Base-by-base conservation (phyloP, 352 stramenopile genomes). In the Poterioochromonas sp. region DNA sequence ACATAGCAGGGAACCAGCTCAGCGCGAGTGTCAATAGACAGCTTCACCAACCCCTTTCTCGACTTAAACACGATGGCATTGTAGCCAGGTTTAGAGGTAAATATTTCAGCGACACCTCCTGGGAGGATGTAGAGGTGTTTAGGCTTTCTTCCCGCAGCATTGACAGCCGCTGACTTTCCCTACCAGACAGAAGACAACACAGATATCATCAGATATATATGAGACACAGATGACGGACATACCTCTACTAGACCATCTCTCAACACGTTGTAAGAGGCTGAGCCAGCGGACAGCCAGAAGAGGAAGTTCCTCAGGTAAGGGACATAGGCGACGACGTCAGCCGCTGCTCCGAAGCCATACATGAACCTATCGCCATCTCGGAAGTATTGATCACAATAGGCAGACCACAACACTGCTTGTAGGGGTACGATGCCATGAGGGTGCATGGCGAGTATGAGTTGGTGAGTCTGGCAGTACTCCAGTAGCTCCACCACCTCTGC, bases 361-460 rank as follows among this genome's bases (percentile, higher is more conserved):
- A 80, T n/a, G 18, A n/a, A 63, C 3, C 40, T 76, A 0, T 78
- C 43, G 2, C 2, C 32, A 35, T 43, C 40, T 3, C 20, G 35
- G 5, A 80, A 62, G 60, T 74, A 80, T 49, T 80, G 76, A 29
- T 80, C 60, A 49, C 76, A 80, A 49, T 74, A 80, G 1, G 76
- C 76, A 34, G 49, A 51, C 76, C 76, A 80, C 15, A 73, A 26
- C 22, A 80, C 26, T 22, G 76, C 76, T 51, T 80, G 76, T 1
- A 76, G 34, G 8, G 76, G 76, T 18, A 80, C 62, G 35, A 80
- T 80, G 18, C 76, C 76, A 65, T 80, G 76, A 15, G 76, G 76
- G 53, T 80, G 76, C 76, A 80, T 80, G 12, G 34, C 54, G 32
- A 80, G 39, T 8, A 80, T 74, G 22, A 41, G 40, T 32, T 80